Conservation (phyloP, 1,284 basidiomycete species). For the Cryptococcus floricola region DNA sequence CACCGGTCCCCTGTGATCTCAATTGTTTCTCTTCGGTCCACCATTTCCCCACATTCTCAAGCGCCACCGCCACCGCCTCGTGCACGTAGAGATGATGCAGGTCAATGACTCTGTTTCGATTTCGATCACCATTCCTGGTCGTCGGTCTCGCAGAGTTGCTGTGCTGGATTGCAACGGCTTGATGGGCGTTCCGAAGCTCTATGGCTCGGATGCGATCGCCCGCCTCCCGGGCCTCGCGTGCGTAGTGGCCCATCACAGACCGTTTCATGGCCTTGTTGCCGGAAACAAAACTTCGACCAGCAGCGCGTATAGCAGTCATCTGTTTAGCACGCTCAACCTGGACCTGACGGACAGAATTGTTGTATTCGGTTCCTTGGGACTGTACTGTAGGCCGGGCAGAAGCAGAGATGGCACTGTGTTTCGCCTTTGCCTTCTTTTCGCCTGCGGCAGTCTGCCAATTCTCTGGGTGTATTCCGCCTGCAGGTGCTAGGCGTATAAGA, state of each 20-base stretch:
- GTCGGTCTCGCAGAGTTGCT: not conserved
- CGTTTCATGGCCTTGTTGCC: constrained; percentile 18
- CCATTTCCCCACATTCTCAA: constrained; percentile 33
- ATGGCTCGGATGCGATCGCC: constrained; percentile 27
- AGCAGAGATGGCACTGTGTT: constrained; percentile 32
- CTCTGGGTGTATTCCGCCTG: not conserved
- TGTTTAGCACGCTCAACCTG: constrained; percentile 25
- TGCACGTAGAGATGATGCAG: constrained; percentile 41
- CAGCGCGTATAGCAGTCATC: constrained; percentile 37
- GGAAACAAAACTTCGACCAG: constrained; percentile 29
- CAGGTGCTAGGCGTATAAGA: not conserved
- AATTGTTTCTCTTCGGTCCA: constrained; percentile 53
- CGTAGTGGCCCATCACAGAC: constrained; percentile 42
- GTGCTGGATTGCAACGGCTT: constrained; percentile 36
- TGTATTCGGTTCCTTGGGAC: constrained; percentile 16
- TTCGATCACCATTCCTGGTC: not conserved
- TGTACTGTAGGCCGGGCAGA: constrained; percentile 27
- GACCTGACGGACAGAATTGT: constrained; percentile 34
- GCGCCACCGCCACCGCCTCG: constrained; percentile 35
- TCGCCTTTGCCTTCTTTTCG: constrained; percentile 3
- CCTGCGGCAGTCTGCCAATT: constrained; percentile 41
- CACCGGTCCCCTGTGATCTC: constrained; percentile 58
- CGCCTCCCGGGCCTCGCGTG: constrained; percentile 36
- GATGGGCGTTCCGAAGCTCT: constrained; percentile 40
- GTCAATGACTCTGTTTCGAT: constrained; percentile 24